These are phyloP conservation scores for Fonsecaea pugnacius DNA, from an alignment of 2,329 filamentous ascomycete genomes.

Conservation along the genomic window DNA sequence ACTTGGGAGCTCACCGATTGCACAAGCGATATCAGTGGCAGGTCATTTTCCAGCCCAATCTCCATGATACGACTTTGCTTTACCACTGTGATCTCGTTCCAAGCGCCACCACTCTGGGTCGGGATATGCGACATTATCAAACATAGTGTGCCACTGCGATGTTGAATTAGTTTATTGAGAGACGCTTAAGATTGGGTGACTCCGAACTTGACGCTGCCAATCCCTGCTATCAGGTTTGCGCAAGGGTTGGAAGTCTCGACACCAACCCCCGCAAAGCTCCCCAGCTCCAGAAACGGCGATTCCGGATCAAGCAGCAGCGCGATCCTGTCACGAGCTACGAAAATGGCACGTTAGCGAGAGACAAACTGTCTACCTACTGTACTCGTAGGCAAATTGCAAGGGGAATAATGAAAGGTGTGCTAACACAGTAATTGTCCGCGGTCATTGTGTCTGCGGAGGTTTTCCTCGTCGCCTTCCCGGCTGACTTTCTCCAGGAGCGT, in stretches of 20 bases:
- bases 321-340: slow-evolving; percentile 41
- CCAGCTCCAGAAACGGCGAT: slow-evolving; percentile 49
- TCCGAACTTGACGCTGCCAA: slow-evolving; percentile 40
- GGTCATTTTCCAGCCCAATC: slow-evolving; percentile 48
- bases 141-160: slow-evolving; percentile 42
- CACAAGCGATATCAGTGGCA: slow-evolving; percentile 47
- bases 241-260: slow-evolving; percentile 46
- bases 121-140: slow-evolving; percentile 50
- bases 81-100: slow-evolving; percentile 47
- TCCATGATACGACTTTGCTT: slow-evolving; percentile 47
- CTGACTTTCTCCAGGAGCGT: too few relatives aligned
- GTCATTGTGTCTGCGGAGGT: too few relatives aligned
- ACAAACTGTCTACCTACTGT: too few relatives aligned
- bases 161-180: too few relatives aligned
- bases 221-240: slow-evolving; percentile 47
- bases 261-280: slow-evolving; percentile 45
- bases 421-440: too few relatives aligned
- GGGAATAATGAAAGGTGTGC: too few relatives aligned
- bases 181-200: too few relatives aligned
- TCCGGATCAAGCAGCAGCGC: slow-evolving; percentile 46
- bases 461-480: too few relatives aligned
- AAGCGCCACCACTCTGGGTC: slow-evolving; percentile 49
- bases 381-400: too few relatives aligned
- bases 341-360: too few relatives aligned
- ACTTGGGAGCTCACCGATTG: slow-evolving; percentile 40